These are phyloP conservation scores for Ustilago trichophora DNA, from an alignment of 1,284 basidiomycete species.

Conservation along the genomic window DNA sequence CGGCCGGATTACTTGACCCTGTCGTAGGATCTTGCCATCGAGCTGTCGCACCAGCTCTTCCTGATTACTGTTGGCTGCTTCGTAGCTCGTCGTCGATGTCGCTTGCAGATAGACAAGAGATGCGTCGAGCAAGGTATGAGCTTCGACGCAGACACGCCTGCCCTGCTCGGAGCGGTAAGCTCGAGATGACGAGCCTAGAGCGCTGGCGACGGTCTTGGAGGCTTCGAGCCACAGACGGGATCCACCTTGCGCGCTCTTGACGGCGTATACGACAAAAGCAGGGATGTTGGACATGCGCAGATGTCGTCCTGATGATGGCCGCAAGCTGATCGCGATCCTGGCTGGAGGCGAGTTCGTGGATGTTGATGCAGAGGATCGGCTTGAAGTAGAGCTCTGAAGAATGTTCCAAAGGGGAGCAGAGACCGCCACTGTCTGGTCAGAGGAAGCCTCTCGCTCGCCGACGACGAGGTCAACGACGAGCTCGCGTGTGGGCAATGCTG, in stretches of 20 bases:
- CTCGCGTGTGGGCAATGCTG: conserved; percentile 7
- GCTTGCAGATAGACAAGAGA: conserved; percentile 50
- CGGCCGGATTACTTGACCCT: conserved; percentile 35
- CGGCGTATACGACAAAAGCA: conserved; percentile 15
- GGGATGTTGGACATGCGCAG: conserved; percentile 18
- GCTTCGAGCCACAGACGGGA: conserved; percentile 31
- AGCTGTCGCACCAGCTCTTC: conserved; percentile 30
- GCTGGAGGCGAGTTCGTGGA: neutral
- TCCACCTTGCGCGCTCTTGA: conserved; percentile 17
- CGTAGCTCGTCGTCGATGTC: conserved; percentile 29
- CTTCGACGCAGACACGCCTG: conserved; percentile 17
- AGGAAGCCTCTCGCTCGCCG: conserved; percentile 25
- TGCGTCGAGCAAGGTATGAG: conserved; percentile 28
- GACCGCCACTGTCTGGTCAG: conserved; percentile 26
- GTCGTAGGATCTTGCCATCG: conserved; percentile 42
- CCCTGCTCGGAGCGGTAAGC: conserved; percentile 12
- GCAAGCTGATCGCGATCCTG: conserved; percentile 21
- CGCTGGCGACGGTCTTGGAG: conserved; percentile 13
- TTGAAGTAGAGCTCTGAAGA: neutral
- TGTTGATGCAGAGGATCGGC: neutral
- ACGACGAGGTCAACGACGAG: conserved; percentile 30
- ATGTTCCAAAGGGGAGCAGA: conserved; percentile 24
- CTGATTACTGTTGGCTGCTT: conserved; percentile 18
- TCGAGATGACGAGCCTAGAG: conserved; percentile 11
- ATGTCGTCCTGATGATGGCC: conserved; percentile 14